Base-by-base conservation (phyloP, 2,329 filamentous ascomycete genomes). In the Colletotrichum brevisporum region DNA sequence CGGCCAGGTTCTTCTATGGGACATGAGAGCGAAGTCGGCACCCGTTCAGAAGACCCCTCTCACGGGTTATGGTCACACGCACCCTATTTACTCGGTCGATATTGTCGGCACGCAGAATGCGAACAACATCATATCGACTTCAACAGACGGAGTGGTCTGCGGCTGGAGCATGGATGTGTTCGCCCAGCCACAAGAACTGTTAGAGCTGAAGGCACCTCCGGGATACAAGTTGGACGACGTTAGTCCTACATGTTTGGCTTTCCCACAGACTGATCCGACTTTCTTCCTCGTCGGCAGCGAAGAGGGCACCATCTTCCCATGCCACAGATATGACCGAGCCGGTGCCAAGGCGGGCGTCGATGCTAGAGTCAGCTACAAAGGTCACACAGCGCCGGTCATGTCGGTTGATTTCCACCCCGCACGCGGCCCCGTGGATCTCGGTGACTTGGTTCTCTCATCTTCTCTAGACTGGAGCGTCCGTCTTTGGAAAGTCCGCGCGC, bases 131-230 rank as follows among this genome's bases (percentile, higher is more conserved):
- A 93, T 99, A 75, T 98, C 95, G 41, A 95, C 94, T 78, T 98
- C 94, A 1, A 99, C 96, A 0, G 96, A 99, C 77, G 96, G 96
- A 63, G 94, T 97, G 10, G 94, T 98, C 50, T 99, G 96, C 80
- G 94, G 95, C 55, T 99, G 96, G 96, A 95, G 93, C 63, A 94
- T 98, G 72, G 97, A 99, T 79, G 98, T 99, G 90, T 92, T 99
- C 70, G 94, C 95, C 1, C 94, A 98, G 80, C 96, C 96, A 0
- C 95, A 98, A 81, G 96, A 99, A 83, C 91, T 94, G 63, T 89
- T 99, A 50, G 94, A 97, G 76, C 87, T 99, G 13, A 92, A 91
- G 69, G 93, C 94, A 2, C 95, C 95, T 4, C 90, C 91, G 16
- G 94, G 95, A 5, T 91, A 93, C 74, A 95, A 94, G 79, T 95